Base-by-base conservation (phyloP, 305 asterid genomes). In the Rubia peregrina region DNA sequence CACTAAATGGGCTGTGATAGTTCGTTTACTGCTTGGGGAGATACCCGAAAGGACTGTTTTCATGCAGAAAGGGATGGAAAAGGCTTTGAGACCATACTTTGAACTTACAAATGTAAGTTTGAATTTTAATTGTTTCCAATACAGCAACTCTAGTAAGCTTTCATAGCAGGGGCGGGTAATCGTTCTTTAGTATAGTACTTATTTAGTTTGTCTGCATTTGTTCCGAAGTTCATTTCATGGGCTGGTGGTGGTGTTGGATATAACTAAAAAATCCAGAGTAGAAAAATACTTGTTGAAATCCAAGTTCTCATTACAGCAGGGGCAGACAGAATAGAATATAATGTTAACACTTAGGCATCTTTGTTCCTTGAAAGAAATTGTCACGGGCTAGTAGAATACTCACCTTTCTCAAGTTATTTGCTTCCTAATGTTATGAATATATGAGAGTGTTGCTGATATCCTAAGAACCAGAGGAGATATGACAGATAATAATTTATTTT, bases 31-130 rank as follows among this genome's bases (percentile, higher is more conserved):
- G 71, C 96, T 91, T 14, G 98, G 99, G 67, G 99, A 94, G 87
- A 91, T 91, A 65, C 99, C 99, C 21, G 98, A 94, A 80, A 85
- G 98, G 80, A 91, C 97, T 56, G 93, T 91, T 74, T 94, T 91
- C 74, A 85, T 94, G 99, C 98, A 94, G 85, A 91, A 92, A 80
- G 98, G 96, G 65, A 94, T 94, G 99, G 97, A 85, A 76, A 91
- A 86, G 74, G 87, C 97, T 30, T 82, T 91, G 78, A 83, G 96
- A 76, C 98, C 98, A 43, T 93, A 93, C 86, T 93, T 91, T 70
- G 98, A 91, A 84, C 97, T 93, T 73, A 91, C 98, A 51, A 93
- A 93, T 84, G 98, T 93, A 79, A 79, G 98, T 81, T 61, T 12
- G n/a, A 9, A 14, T 41, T 51, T 68, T 17, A 6, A 49, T 49